phyloP scores from a whole-genome alignment of 2,329 filamentous ascomycete genomes.

The Leptographium lundbergii region DNA sequence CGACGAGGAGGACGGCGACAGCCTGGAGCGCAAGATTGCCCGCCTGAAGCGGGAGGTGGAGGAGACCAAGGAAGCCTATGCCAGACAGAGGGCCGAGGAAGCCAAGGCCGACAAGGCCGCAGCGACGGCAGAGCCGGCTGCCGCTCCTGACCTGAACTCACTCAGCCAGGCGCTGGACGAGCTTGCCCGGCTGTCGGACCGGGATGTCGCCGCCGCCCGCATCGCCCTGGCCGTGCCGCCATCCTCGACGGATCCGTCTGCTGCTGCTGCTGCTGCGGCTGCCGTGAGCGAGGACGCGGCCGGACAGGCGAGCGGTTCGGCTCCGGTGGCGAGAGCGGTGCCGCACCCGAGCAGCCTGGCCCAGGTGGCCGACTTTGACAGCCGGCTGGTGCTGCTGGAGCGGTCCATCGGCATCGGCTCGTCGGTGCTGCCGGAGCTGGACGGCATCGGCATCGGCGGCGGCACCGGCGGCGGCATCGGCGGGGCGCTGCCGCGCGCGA shows the following conservation, averaged over 20 bases:
- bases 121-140: slow-evolving; percentile 32
- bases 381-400: slow-evolving; percentile 67
- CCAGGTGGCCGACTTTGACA: slow-evolving; percentile 79
- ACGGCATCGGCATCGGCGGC: slow-evolving; percentile 31
- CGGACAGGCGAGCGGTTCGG: not conserved
- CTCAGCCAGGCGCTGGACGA: slow-evolving; percentile 62
- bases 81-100: slow-evolving; percentile 34
- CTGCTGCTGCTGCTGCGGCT: not conserved
- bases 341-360: slow-evolving; percentile 48
- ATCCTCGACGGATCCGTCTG: not conserved
- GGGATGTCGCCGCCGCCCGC: slow-evolving; percentile 3
- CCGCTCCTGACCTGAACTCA: slow-evolving; percentile 33
- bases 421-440: slow-evolving; percentile 49
- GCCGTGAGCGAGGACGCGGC: slow-evolving; percentile 11
- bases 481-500: slow-evolving; percentile 43
- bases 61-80: slow-evolving; percentile 53
- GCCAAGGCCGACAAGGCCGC: slow-evolving; percentile 17
- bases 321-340: not conserved
- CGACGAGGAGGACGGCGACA: slow-evolving; percentile 34
- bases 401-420: slow-evolving; percentile 67
- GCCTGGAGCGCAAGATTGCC: slow-evolving; percentile 65
- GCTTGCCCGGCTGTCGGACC: slow-evolving; percentile 31
- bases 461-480: not conserved
- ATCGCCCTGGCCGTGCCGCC: not conserved
- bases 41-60: slow-evolving; percentile 73